A percentile compares a stretch with the other conserved stretches of the same genome.
These are phyloP conservation scores for Scedosporium boydii DNA, from an alignment of 2,329 filamentous ascomycete species.

Conservation along the genomic window DNA sequence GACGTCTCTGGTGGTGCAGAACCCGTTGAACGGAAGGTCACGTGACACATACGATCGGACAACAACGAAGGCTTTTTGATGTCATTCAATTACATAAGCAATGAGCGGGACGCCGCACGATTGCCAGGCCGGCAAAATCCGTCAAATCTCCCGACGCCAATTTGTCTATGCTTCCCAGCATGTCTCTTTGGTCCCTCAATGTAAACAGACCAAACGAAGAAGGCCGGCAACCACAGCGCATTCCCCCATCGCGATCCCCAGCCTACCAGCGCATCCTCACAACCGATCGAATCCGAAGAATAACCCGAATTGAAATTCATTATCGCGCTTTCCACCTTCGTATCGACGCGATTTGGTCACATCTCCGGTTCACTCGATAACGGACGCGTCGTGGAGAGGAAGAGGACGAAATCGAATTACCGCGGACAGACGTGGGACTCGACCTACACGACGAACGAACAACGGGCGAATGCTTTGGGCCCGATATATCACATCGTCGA, in stretches of 20 bases:
- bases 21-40: background rate
- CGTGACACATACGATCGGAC: background rate
- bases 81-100: background rate
- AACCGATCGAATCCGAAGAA: background rate
- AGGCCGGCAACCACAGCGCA: slow-evolving; percentile 1
- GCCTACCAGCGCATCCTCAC: background rate
- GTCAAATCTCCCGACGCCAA: background rate
- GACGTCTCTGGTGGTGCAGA: background rate
- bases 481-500: background rate
- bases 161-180: background rate
- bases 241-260: slow-evolving; percentile 2
- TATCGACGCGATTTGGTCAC: background rate
- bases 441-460: background rate
- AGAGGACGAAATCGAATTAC: background rate
- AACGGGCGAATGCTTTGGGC: background rate
- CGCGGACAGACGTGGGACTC: background rate
- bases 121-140: slow-evolving; percentile 1
- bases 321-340: background rate
- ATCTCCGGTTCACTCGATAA: background rate
- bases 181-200: slow-evolving; percentile 7
- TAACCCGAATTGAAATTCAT: background rate
- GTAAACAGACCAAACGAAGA: slow-evolving; percentile 11
- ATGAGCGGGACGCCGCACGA: no score
- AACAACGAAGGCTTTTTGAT: background rate
- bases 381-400: slow-evolving; percentile 8